Evolutionary conservation across 306 rosid genomes (phyloP), one percentile per base, ranked within the genome.

Genomic region (Begonia loranthoides): DNA sequence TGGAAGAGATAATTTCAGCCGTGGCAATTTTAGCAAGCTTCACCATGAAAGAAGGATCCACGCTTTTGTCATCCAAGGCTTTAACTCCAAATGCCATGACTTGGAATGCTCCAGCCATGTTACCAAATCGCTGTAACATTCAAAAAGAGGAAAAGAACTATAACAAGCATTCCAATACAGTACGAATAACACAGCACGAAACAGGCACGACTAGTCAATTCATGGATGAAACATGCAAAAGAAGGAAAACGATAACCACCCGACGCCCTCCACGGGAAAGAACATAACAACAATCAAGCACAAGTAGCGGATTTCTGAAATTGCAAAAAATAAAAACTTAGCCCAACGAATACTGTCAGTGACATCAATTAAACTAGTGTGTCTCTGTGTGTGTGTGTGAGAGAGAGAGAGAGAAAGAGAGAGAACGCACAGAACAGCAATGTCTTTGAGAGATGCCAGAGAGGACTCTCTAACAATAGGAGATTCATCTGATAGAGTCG

Each of bases 21-120:
- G 97, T 89, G 57, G 95, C 84, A 67, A 89, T 82, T 82, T 84
- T 89, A 1, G 97, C 97, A 5, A 89, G 84, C 79, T 78, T 89
- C 3, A 70, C 43, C 94, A 84, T 79, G 66, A 84, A 89, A 66
- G 72, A 51, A 61, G 89, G 49, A 65, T 89, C 97, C 8, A 79
- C 83, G 3, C 82, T 82, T 13, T 70, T 58, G 46, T 62, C 49
- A 46, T 82, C 87, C 50, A 89, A 73, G 36, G 90, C 89, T 48
- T 79, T 70, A 41, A 89, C 95, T 57, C 87, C 97, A 38, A 71
- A 79, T 38, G 97, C 79, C 94, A 89, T 89, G 45, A 89, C 95
- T 82, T 79, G 87, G 66, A 84, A 89, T 66, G 83, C 73, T 41
- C 95, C 97, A n/a, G 95, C 94, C 83, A 89, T 77, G 49, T 89